Percentiles rank a stretch among this genome's conserved stretches.
These are phyloP conservation scores for Diplodia scrobiculata DNA, from an alignment of 2,329 filamentous ascomycete species.

Conservation along the genomic window DNA sequence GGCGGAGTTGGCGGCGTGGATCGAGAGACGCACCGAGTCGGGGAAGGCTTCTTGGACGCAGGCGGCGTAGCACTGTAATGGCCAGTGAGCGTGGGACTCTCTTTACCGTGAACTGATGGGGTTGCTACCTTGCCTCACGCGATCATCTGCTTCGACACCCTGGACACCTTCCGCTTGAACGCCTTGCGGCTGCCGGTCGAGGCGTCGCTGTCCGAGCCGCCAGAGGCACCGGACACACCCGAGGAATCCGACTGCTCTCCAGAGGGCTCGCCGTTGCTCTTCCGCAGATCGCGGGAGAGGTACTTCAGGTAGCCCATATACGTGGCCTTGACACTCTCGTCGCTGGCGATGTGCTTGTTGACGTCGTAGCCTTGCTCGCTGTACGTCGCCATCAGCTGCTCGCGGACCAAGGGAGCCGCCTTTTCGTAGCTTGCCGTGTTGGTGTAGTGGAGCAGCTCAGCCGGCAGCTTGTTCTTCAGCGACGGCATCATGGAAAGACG, in stretches of 20 bases:
- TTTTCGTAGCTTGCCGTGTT: constrained; percentile 32
- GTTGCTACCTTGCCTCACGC: constrained; percentile 33
- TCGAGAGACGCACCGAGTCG: constrained; percentile 38
- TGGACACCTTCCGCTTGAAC: constrained; percentile 36
- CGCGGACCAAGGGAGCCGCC: constrained; percentile 35
- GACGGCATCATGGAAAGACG: constrained; percentile 36
- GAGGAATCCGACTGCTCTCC: constrained; percentile 22
- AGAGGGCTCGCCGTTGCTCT: constrained; percentile 10
- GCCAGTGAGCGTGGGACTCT: not conserved
- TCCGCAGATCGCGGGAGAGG: constrained; percentile 34
- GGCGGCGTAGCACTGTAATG: constrained; percentile 31
- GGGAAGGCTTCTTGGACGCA: constrained; percentile 30
- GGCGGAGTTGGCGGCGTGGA: constrained; percentile 39
- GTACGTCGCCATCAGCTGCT: constrained; percentile 34
- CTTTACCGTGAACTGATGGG: constrained; percentile 26
- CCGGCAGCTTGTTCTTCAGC: constrained; percentile 27
- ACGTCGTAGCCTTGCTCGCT: constrained; percentile 38
- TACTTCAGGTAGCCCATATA: constrained; percentile 39
- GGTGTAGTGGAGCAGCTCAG: constrained; percentile 40
- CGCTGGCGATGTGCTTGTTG: constrained; percentile 39
- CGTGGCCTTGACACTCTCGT: constrained; percentile 32
- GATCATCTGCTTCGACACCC: constrained; percentile 38
- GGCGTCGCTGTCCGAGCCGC: constrained; percentile 26
- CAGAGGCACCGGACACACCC: not conserved
- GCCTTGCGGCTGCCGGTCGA: constrained; percentile 27